Evolutionary conservation across 2,329 filamentous ascomycete genomes (phyloP).

Genomic region (Fusarium sp.): DNA sequence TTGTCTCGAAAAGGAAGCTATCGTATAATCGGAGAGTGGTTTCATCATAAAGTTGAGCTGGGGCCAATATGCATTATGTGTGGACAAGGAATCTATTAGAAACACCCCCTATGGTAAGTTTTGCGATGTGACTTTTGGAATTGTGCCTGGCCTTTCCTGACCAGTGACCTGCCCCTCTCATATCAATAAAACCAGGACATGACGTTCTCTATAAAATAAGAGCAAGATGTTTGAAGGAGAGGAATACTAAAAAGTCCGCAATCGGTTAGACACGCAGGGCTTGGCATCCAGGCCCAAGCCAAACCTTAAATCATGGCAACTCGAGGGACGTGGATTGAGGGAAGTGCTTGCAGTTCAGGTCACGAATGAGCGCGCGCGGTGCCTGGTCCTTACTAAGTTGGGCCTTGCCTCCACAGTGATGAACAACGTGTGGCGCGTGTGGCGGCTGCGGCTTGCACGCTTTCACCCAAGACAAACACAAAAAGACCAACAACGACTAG

Average conservation of each 20-base stretch:
- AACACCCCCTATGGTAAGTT: constrained; percentile 13
- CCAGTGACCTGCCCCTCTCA: constrained; percentile 16
- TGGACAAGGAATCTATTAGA: constrained; percentile 18
- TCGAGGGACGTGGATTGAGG: constrained; percentile 21
- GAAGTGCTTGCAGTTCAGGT: constrained; percentile 14
- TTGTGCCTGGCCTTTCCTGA: constrained; percentile 7
- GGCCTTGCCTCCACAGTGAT: not conserved
- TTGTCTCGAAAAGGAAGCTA: not conserved
- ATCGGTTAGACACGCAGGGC: constrained; percentile 24
- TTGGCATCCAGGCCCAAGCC: constrained; percentile 37
- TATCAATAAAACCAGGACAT: constrained; percentile 4
- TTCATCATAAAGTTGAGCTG: not conserved
- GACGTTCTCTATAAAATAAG: constrained; percentile 9
- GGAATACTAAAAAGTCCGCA: constrained; percentile 11
- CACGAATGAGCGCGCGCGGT: constrained; percentile 23
- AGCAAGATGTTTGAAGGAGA: not conserved
- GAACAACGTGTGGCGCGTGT: constrained; percentile 21
- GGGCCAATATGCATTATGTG: constrained; percentile 1
- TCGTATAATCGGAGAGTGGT: constrained; percentile 4
- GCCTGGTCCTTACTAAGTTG: constrained; percentile 7
- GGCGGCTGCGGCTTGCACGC: constrained; percentile 31
- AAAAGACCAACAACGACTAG: constrained; percentile 9
- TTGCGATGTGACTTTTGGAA: constrained; percentile 20
- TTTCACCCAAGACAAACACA: constrained; percentile 34
- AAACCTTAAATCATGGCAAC: constrained; percentile 19